Evolutionary conservation across 2,329 filamentous ascomycete genomes (phyloP).

Genomic region (Arthrobotrys megalospora): DNA sequence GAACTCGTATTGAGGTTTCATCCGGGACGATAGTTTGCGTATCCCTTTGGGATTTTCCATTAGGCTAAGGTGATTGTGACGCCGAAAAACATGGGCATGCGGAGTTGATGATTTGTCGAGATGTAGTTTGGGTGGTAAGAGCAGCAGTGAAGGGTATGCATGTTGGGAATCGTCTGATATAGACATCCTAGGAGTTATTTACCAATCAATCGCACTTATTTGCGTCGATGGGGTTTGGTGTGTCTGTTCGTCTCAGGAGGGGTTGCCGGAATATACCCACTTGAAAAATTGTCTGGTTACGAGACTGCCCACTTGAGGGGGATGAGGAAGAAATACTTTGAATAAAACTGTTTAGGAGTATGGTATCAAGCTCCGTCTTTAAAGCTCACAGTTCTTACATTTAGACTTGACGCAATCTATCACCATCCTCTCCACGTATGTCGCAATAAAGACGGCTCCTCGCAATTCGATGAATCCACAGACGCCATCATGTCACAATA

Average conservation of each 20-base stretch:
- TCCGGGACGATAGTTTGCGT: neutral
- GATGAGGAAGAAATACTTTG: too few relatives aligned
- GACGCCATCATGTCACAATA: too few relatives aligned
- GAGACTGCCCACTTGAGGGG: too few relatives aligned
- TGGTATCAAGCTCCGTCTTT: neutral
- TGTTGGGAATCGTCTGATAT: conserved; percentile 2
- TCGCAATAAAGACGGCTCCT: neutral
- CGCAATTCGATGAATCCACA: too few relatives aligned
- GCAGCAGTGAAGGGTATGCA: neutral
- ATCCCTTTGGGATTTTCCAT: neutral
- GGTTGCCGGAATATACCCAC: too few relatives aligned
- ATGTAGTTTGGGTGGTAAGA: conserved; percentile 1
- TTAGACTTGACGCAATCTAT: neutral
- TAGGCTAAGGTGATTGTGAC: conserved; percentile 23
- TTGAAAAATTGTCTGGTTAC: neutral
- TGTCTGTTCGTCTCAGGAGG: neutral
- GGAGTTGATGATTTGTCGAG: conserved; percentile 7
- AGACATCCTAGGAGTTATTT: neutral
- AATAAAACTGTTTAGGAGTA: too few relatives aligned
- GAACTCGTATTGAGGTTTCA: conserved; percentile 24
- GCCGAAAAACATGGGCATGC: conserved; percentile 6
- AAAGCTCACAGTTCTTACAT: neutral
- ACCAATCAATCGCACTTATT: neutral
- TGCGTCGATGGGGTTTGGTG: neutral
- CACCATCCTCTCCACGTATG: neutral